Percentiles rank a stretch among this genome's conserved stretches.
These are phyloP conservation scores for Arachis monticola DNA, from an alignment of 331 rosid genomes.

Conservation along the genomic window DNA sequence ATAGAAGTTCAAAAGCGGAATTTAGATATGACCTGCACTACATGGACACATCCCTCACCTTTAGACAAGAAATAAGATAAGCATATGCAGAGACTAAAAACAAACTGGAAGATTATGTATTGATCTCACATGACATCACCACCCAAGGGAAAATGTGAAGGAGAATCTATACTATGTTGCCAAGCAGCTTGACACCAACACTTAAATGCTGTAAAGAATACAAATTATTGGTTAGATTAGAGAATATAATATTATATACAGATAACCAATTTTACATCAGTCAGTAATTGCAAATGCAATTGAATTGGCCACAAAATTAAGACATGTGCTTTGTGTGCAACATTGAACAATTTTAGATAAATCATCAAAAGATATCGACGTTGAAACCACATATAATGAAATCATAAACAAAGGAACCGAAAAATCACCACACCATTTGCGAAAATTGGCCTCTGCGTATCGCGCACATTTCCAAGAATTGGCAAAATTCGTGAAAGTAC, in stretches of 20 bases:
- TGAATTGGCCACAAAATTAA: conserved; percentile 19
- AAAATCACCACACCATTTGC: conserved; percentile 75
- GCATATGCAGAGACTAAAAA: conserved; percentile 24
- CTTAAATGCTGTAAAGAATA: conserved; percentile 81
- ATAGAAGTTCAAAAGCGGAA: conserved; percentile 94
- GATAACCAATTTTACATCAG: neutral
- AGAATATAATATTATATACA: neutral
- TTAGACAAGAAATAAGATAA: conserved; percentile 43
- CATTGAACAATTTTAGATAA: conserved; percentile 33
- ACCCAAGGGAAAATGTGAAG: conserved; percentile 69
- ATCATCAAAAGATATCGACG: conserved; percentile 22
- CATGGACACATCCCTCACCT: conserved; percentile 45
- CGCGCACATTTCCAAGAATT: conserved; percentile 94
- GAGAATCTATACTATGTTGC: conserved; percentile 75
- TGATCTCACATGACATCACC: conserved; percentile 91
- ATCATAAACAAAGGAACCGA: conserved; percentile 35
- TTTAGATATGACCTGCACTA: conserved; percentile 91
- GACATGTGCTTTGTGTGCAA: neutral
- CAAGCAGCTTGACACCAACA: conserved; percentile 99
- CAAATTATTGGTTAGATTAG: conserved; percentile 24
- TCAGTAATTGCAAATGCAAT: conserved; percentile 14
- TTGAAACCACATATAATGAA: conserved; percentile 34
- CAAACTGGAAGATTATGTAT: conserved; percentile 32
- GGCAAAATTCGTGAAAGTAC: conserved; percentile 96
- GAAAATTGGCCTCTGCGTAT: conserved; percentile 79